Percentiles rank a stretch among this genome's conserved stretches.
Evolutionary conservation across 257 asterid species (phyloP).

Genomic region (Coffea eugenioides): DNA sequence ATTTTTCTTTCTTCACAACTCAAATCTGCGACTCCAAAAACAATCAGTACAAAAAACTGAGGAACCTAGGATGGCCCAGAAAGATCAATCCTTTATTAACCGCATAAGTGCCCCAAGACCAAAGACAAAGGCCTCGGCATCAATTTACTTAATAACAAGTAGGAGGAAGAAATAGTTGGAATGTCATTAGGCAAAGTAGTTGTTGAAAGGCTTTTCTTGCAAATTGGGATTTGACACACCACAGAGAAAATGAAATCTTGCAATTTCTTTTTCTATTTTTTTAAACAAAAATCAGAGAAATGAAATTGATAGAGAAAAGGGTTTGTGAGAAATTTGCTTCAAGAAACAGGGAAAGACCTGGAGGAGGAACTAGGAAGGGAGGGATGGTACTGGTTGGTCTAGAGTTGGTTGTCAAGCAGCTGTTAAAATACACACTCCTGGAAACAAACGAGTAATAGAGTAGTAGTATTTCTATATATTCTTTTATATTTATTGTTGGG

Average conservation of each 20-base stretch:
- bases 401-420: constrained; percentile 27
- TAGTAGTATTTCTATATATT: background rate
- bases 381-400: constrained; percentile 1
- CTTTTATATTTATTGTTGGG: background rate
- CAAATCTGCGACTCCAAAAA: constrained; percentile 11
- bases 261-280: background rate
- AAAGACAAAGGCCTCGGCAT: constrained; percentile 10
- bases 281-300: background rate
- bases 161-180: constrained; percentile 40
- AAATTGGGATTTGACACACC: constrained; percentile 28
- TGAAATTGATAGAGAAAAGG: constrained; percentile 23
- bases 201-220: constrained; percentile 44
- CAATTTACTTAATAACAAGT: constrained; percentile 18
- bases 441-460: background rate
- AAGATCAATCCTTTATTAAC: constrained; percentile 16
- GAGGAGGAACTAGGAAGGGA: background rate
- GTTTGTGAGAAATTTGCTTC: constrained; percentile 28
- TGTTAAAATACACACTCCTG: constrained; percentile 14
- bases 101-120: constrained; percentile 17
- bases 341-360: constrained; percentile 29
- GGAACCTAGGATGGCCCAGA: constrained; percentile 3
- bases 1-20: constrained; percentile 12
- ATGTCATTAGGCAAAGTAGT: constrained; percentile 47
- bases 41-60: background rate
- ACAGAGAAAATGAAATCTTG: constrained; percentile 22